Percentiles rank a stretch among this genome's conserved stretches.
Evolutionary conservation across 2,329 filamentous ascomycete species (phyloP).

Genomic region (Albophoma yamanashiensis): DNA sequence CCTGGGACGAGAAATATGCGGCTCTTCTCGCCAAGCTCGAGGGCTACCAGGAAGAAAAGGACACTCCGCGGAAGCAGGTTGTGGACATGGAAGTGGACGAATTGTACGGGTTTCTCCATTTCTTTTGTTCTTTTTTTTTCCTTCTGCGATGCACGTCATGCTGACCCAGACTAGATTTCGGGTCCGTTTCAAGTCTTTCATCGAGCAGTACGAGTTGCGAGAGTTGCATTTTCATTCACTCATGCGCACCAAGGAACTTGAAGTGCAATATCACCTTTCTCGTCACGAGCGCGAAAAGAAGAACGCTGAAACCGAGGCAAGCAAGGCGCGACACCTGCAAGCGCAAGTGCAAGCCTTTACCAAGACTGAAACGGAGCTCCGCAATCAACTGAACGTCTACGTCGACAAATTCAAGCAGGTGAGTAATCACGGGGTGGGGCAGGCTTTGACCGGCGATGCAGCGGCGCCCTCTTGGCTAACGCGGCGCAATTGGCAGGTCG

Average conservation of each 20-base stretch:
- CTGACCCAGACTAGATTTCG: conserved; percentile 49
- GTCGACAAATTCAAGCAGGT: conserved; percentile 99
- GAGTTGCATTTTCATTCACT: conserved; percentile 90
- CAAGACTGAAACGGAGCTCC: conserved; percentile 86
- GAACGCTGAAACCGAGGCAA: conserved; percentile 69
- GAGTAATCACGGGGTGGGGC: conserved; percentile 21
- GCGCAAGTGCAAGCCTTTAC: conserved; percentile 90
- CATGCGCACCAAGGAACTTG: conserved; percentile 87
- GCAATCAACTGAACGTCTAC: conserved; percentile 94
- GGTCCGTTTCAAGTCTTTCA: conserved; percentile 82
- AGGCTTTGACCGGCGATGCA: no score
- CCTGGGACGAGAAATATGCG: conserved; percentile 78
- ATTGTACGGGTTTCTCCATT: conserved; percentile 52
- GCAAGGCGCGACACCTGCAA: conserved; percentile 75
- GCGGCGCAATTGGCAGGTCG: conserved; percentile 52
- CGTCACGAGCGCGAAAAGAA: conserved; percentile 87
- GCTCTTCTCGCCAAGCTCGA: conserved; percentile 75
- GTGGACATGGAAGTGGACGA: conserved; percentile 85
- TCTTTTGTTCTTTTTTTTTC: no score
- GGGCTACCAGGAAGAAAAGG: conserved; percentile 78
- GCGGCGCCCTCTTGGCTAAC: neutral
- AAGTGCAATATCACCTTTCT: conserved; percentile 85
- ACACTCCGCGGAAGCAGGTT: conserved; percentile 68
- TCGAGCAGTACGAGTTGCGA: conserved; percentile 92
- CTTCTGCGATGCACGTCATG: neutral